A percentile compares a stretch with the other conserved stretches of the same genome.
Conservation (phyloP, 83 land plant genomes). For the Diphasiastrum complanatum region DNA sequence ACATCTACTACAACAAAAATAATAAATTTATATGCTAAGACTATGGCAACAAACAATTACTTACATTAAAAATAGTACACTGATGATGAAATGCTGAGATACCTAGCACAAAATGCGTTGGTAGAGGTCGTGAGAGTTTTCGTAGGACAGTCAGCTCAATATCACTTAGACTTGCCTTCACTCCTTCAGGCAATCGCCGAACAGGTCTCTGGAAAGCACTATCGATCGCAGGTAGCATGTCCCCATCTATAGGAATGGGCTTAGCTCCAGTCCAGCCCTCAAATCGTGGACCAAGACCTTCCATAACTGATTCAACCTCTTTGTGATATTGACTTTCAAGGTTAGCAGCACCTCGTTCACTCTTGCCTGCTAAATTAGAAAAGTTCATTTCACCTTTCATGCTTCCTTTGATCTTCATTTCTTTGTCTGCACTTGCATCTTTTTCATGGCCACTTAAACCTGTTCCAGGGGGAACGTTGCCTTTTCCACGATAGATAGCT, state of each 20-base stretch:
- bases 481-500: conserved; percentile 4
- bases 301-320: conserved; percentile 9
- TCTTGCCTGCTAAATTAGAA: too few species aligned
- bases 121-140: conserved; percentile 1
- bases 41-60: too few species aligned
- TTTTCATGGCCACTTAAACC: neutral
- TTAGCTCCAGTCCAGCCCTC: conserved; percentile 9
- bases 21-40: too few species aligned
- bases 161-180: neutral
- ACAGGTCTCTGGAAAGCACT: neutral
- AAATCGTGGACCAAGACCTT: conserved; percentile 14
- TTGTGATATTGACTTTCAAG: neutral
- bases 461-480: neutral
- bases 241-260: conserved; percentile 11
- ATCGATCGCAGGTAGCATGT: conserved; percentile 1
- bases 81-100: too few species aligned
- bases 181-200: conserved; percentile 1
- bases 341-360: too few species aligned
- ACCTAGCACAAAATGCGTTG: conserved; percentile 15
- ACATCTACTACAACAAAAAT: too few species aligned
- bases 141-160: conserved; percentile 9
- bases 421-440: too few species aligned
- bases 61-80: too few species aligned
- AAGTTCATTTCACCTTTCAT: too few species aligned
- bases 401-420: neutral